Evolutionary conservation across 75 land plant species (phyloP).

Genomic region (Sequoiadendron giganteum): DNA sequence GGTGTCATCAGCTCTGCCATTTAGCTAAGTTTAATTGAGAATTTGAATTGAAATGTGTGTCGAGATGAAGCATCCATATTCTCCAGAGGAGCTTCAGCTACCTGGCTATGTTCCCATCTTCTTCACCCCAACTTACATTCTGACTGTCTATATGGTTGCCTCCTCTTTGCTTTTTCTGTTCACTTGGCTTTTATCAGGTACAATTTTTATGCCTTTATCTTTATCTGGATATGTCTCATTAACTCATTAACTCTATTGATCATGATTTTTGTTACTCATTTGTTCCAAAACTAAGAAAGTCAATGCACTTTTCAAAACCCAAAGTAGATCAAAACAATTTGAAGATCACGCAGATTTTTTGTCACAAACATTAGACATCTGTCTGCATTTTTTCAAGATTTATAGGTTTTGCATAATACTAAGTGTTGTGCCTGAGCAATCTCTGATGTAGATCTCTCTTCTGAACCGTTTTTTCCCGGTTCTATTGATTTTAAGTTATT

Average conservation of each 20-base stretch:
- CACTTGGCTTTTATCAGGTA: slow-evolving; percentile 73
- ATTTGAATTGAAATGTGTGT: not conserved
- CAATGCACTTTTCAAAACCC: not conserved
- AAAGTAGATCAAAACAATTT: not conserved
- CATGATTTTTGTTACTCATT: not conserved
- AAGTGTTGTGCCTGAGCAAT: not conserved
- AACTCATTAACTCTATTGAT: not conserved
- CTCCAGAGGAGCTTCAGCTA: slow-evolving; percentile 56
- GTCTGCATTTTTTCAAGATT: not conserved
- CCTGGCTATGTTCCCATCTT: slow-evolving; percentile 57
- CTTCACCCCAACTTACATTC: slow-evolving; percentile 44
- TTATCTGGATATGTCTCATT: not conserved
- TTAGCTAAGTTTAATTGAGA: not conserved
- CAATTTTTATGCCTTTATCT: not conserved
- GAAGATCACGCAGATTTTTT: no score
- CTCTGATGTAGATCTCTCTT: not conserved
- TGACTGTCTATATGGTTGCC: slow-evolving; percentile 40
- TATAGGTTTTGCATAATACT: not conserved
- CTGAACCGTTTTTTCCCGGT: no score
- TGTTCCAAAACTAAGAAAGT: not conserved
- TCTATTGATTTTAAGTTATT: no score
- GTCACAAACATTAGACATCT: not conserved
- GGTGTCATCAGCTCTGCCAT: no score
- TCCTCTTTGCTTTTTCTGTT: slow-evolving; percentile 48
- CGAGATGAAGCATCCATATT: slow-evolving; percentile 45